A percentile compares a stretch with the other conserved stretches of the same genome.
Evolutionary conservation across 1,284 basidiomycete species (phyloP).

Genomic region (Irpex sp.): DNA sequence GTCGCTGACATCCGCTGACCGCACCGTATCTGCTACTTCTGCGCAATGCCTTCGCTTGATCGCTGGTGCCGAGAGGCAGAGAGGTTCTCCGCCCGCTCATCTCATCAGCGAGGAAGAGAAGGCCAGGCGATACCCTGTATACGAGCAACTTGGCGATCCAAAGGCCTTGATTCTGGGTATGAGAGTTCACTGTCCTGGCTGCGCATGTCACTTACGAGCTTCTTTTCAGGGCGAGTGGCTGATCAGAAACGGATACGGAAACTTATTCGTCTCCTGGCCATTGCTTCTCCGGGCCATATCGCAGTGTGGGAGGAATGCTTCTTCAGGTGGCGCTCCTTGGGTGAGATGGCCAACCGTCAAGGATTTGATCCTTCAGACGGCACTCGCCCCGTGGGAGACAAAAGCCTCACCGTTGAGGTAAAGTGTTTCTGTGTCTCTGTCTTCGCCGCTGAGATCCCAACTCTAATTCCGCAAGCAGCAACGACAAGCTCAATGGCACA

Average conservation of each 20-base stretch:
- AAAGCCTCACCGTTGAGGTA: conserved; percentile 39
- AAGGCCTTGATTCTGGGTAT: conserved; percentile 63
- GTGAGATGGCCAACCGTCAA: conserved; percentile 29
- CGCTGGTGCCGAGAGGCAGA: conserved; percentile 58
- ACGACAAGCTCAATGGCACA: conserved; percentile 82
- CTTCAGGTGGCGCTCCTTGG: conserved; percentile 38
- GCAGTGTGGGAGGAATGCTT: conserved; percentile 84
- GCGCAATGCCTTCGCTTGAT: conserved; percentile 66
- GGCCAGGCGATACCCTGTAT: conserved; percentile 65
- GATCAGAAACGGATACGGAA: conserved; percentile 81
- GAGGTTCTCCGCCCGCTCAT: conserved; percentile 43
- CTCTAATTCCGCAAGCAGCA: conserved; percentile 44
- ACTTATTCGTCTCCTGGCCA: conserved; percentile 60
- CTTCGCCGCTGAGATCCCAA: not conserved
- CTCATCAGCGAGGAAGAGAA: conserved; percentile 54
- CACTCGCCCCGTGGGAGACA: conserved; percentile 24
- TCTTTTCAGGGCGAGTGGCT: conserved; percentile 57
- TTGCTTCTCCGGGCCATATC: conserved; percentile 62
- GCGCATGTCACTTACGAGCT: conserved; percentile 3
- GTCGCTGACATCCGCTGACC: conserved; percentile 64
- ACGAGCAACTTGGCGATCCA: conserved; percentile 76
- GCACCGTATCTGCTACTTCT: conserved; percentile 60
- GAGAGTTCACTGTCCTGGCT: conserved; percentile 20
- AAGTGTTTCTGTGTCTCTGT: not conserved
- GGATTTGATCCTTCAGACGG: conserved; percentile 23